Evolutionary conservation across 768 basidiomycete genomes (phyloP).

Genomic region (Pilatotrama ljubarskyi): DNA sequence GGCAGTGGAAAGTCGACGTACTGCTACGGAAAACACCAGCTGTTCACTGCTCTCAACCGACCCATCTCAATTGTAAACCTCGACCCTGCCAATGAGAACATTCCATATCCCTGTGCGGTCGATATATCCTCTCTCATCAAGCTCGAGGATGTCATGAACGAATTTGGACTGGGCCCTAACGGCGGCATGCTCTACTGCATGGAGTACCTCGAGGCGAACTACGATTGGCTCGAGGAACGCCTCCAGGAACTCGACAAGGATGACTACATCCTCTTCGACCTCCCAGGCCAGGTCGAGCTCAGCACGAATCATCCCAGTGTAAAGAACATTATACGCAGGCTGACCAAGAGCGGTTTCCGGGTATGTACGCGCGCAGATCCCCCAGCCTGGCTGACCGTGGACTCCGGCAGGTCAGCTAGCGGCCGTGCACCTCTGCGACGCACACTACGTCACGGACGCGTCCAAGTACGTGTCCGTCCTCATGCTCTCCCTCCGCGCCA

Average conservation of each 20-base stretch:
- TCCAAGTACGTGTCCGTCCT: conserved; percentile 93
- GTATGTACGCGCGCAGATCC: conserved; percentile 49
- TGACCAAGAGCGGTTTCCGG: conserved; percentile 78
- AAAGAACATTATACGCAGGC: conserved; percentile 70
- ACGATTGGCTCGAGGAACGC: conserved; percentile 80
- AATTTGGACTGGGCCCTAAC: conserved; percentile 87
- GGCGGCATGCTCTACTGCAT: conserved; percentile 96
- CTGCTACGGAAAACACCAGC: conserved; percentile 84
- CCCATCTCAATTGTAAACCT: conserved; percentile 92
- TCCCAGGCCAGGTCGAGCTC: conserved; percentile 96
- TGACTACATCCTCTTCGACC: conserved; percentile 90
- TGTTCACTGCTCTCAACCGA: conserved; percentile 82
- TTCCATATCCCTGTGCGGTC: conserved; percentile 90
- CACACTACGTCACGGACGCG: conserved; percentile 95
- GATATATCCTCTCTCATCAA: conserved; percentile 85
- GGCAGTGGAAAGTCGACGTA: conserved; percentile 90
- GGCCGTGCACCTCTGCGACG: conserved; percentile 93
- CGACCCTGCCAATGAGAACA: conserved; percentile 89
- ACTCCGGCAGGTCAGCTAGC: conserved; percentile 60
- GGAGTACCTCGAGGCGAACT: conserved; percentile 95
- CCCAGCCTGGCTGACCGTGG: conserved; percentile 3
- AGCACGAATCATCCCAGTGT: conserved; percentile 94
- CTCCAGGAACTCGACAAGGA: conserved; percentile 67
- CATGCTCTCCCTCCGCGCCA: conserved; percentile 88
- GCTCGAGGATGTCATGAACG: conserved; percentile 83